These are phyloP conservation scores for Mrakia gelida DNA, from an alignment of 768 basidiomycete species.

Conservation along the genomic window DNA sequence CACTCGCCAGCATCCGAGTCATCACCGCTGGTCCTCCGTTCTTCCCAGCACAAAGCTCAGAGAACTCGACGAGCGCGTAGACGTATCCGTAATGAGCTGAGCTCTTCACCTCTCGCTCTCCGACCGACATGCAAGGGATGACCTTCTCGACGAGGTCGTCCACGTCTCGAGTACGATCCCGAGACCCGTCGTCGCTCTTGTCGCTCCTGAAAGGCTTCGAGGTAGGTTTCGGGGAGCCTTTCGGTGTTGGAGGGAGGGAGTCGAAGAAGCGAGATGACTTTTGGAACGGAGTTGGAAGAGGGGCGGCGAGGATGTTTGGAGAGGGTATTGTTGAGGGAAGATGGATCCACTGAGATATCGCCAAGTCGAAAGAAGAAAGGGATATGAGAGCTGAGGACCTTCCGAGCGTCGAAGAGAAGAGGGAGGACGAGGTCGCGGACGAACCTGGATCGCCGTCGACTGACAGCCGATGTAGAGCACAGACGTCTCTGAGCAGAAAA, in stretches of 20 bases:
- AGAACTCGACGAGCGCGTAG: slow-evolving; percentile 9
- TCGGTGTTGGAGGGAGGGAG: slow-evolving; percentile 2
- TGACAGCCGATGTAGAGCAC: slow-evolving; percentile 30
- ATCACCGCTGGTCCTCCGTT: background rate
- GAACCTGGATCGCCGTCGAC: slow-evolving; percentile 30
- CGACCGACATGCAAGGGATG: background rate
- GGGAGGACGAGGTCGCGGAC: background rate
- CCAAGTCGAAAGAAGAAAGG: too few relatives aligned
- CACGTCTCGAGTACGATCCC: background rate
- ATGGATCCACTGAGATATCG: slow-evolving; percentile 22
- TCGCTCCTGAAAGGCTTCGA: background rate
- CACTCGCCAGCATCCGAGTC: slow-evolving; percentile 12
- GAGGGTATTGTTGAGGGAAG: slow-evolving; percentile 15
- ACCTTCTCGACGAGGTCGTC: background rate
- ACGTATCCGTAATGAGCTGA: slow-evolving; percentile 31
- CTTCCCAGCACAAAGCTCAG: background rate
- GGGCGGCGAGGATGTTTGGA: background rate
- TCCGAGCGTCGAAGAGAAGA: background rate
- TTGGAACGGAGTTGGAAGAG: background rate
- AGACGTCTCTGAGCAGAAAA: slow-evolving; percentile 14
- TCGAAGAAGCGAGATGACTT: slow-evolving; percentile 23
- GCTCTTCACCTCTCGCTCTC: background rate
- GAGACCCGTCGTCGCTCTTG: background rate
- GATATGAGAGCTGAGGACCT: background rate
- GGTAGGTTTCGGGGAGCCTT: slow-evolving; percentile 1